These are phyloP conservation scores for Penicillium odoratum DNA, from an alignment of 495 filamentous ascomycete genomes.

Conservation along the genomic window DNA sequence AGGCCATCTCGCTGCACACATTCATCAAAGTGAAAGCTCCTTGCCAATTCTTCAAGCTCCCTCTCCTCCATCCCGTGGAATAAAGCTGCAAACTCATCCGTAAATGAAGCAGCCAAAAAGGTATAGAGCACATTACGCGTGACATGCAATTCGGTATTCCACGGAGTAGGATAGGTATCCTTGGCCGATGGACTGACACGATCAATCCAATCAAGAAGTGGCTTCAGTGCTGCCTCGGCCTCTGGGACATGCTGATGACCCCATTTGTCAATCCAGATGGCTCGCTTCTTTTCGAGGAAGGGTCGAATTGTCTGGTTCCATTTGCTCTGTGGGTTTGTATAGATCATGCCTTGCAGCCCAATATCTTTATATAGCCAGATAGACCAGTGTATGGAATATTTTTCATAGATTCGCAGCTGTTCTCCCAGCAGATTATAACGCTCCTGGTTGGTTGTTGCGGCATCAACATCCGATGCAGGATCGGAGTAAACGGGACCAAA, in stretches of 20 bases:
- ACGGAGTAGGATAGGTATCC: slow-evolving; percentile 54
- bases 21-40: slow-evolving; percentile 56
- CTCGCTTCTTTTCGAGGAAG: slow-evolving; percentile 57
- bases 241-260: slow-evolving; percentile 42
- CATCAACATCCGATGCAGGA: slow-evolving; percentile 30
- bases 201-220: slow-evolving; percentile 46
- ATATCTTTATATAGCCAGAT: slow-evolving; percentile 71
- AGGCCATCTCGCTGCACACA: slow-evolving; percentile 56
- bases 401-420: slow-evolving; percentile 58
- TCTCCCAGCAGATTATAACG: slow-evolving; percentile 55
- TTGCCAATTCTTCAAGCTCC: slow-evolving; percentile 57
- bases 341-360: slow-evolving; percentile 63
- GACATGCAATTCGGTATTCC: slow-evolving; percentile 58
- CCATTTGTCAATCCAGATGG: slow-evolving; percentile 56
- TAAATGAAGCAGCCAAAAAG: slow-evolving; percentile 53
- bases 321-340: slow-evolving; percentile 44
- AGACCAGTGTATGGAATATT: slow-evolving; percentile 56
- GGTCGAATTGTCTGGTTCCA: slow-evolving; percentile 52
- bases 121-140: slow-evolving; percentile 52
- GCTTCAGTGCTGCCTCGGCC: slow-evolving; percentile 38
- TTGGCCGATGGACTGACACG: slow-evolving; percentile 37
- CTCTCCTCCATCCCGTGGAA: slow-evolving; percentile 54
- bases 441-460: slow-evolving; percentile 48
- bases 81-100: slow-evolving; percentile 57
- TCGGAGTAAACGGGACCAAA: slow-evolving; percentile 63